These are phyloP conservation scores for Corchorus olitorius DNA, from an alignment of 345 rosid genomes.

Conservation along the genomic window DNA sequence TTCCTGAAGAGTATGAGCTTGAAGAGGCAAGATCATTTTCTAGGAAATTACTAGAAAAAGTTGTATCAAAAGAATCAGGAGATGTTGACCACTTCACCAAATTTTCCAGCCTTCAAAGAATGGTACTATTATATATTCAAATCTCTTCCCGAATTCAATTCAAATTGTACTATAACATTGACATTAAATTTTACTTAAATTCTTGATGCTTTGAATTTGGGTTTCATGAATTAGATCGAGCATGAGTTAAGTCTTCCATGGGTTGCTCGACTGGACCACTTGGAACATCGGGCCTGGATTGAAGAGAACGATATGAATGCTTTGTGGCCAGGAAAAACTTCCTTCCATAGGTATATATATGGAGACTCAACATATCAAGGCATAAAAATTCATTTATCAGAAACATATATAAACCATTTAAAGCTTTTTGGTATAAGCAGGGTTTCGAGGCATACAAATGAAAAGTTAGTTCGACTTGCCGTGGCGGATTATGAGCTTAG, in stretches of 20 bases:
- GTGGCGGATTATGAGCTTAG: constrained; percentile 37
- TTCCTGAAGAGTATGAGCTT: constrained; percentile 50
- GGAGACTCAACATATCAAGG: background rate
- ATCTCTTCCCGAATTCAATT: background rate
- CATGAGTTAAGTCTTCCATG: constrained; percentile 54
- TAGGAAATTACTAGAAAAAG: constrained; percentile 41
- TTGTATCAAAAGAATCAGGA: background rate
- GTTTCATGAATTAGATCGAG: constrained; percentile 35
- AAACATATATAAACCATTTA: background rate
- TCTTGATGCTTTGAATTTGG: background rate
- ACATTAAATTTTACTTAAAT: background rate
- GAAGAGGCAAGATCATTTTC: constrained; percentile 56
- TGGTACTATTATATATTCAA: constrained; percentile 20
- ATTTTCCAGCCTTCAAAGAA: constrained; percentile 6
- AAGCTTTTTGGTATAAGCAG: constrained; percentile 27
- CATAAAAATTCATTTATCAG: background rate
- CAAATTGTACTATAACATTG: background rate
- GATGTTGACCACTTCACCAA: background rate
- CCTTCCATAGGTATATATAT: constrained; percentile 45
- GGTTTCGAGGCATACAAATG: constrained; percentile 32
- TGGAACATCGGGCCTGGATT: constrained; percentile 64
- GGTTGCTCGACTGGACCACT: constrained; percentile 58
- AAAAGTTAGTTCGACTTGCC: constrained; percentile 48
- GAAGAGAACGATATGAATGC: constrained; percentile 46
- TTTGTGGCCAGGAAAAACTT: constrained; percentile 51